A percentile compares a stretch with the other conserved stretches of the same genome.
Evolutionary conservation across 345 rosid genomes (phyloP).

Genomic region (Citrus cavaleriei): DNA sequence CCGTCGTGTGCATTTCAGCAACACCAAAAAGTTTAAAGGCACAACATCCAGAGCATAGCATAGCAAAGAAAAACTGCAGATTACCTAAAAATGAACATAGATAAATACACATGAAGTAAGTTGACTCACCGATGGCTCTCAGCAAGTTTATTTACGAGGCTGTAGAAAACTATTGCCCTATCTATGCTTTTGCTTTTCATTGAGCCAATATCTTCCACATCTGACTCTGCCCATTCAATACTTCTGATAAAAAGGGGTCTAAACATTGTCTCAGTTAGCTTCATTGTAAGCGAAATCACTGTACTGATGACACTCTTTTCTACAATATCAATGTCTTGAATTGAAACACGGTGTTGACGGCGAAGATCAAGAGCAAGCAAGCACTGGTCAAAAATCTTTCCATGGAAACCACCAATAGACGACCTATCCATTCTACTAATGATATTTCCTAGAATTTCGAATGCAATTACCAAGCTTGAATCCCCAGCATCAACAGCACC

Average conservation of each 20-base stretch:
- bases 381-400: constrained; percentile 74
- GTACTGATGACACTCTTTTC: constrained; percentile 69
- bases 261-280: constrained; percentile 91
- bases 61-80: not conserved
- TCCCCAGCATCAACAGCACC: constrained; percentile 69
- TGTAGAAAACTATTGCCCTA: constrained; percentile 75
- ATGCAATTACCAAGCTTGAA: constrained; percentile 63
- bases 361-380: constrained; percentile 86
- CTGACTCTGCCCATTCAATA: constrained; percentile 83
- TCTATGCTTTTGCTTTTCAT: constrained; percentile 37
- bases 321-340: constrained; percentile 55
- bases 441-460: constrained; percentile 67
- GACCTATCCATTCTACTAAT: constrained; percentile 72
- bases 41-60: not conserved
- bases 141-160: constrained; percentile 67
- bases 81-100: not conserved
- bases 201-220: constrained; percentile 41
- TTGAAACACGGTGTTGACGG: constrained; percentile 50
- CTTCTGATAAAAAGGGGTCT: constrained; percentile 79
- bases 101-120: not conserved
- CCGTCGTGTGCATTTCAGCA: not conserved
- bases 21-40: not conserved
- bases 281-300: constrained; percentile 69
- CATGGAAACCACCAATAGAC: constrained; percentile 54
- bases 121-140: constrained; percentile 76